Evolutionary conservation across 169 alveolate species (phyloP).

Genomic region (Eimeria zaria): DNA sequence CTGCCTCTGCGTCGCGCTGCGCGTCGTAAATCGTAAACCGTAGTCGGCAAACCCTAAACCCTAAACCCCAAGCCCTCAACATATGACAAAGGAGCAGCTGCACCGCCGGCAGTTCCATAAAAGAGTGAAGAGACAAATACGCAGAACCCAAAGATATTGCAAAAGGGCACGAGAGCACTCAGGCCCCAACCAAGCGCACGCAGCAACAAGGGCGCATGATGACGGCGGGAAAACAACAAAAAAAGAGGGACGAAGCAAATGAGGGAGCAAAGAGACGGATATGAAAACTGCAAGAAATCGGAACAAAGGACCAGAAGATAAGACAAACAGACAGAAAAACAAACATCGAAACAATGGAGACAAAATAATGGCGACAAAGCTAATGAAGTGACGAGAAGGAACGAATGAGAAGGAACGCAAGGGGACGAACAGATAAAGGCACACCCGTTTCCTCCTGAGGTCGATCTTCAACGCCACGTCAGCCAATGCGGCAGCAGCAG

Average conservation of each 20-base stretch:
- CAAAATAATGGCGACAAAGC: too few species aligned
- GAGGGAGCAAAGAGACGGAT: neutral
- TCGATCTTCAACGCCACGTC: conserved; percentile 28
- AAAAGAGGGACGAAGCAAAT: neutral
- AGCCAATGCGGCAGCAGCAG: conserved; percentile 41
- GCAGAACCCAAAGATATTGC: too few species aligned
- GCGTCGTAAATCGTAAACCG: too few species aligned
- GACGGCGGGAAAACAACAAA: neutral
- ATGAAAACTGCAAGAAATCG: neutral
- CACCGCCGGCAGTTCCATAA: neutral
- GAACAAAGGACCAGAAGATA: neutral
- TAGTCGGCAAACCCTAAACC: conserved; percentile 25
- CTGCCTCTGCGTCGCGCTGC: conserved; percentile 42
- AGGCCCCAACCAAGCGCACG: too few species aligned
- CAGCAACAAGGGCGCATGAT: neutral
- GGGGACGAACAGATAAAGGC: neutral
- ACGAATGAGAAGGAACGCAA: neutral
- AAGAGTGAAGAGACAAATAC: too few species aligned
- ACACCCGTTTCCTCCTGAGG: neutral
- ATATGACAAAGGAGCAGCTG: neutral
- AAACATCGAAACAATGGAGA: neutral
- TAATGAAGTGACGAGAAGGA: too few species aligned
- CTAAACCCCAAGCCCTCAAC: conserved; percentile 12
- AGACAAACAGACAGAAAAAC: neutral
- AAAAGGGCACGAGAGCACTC: too few species aligned